These are phyloP conservation scores for Hypomyces perniciosus DNA, from an alignment of 2,329 filamentous ascomycete species.

Conservation along the genomic window DNA sequence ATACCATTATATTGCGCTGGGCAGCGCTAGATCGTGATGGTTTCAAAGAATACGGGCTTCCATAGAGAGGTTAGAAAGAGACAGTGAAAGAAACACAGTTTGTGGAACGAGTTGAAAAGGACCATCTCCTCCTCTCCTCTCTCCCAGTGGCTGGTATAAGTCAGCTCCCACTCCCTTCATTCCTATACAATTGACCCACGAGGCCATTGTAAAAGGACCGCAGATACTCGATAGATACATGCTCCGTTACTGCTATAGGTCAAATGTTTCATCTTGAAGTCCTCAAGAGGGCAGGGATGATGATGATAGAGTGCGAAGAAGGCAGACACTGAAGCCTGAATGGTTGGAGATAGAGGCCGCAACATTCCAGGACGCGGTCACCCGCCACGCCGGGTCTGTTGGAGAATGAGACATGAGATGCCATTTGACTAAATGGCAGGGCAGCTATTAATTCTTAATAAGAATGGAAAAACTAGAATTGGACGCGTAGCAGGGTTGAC, in stretches of 20 bases:
- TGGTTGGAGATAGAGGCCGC: constrained; percentile 10
- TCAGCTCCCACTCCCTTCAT: constrained; percentile 29
- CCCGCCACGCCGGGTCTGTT: neutral
- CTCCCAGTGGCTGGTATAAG: constrained; percentile 25
- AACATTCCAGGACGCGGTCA: constrained; percentile 24
- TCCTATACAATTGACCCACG: constrained; percentile 24
- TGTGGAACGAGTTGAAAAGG: constrained; percentile 12
- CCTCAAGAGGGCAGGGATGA: neutral
- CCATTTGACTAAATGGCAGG: constrained; percentile 5
- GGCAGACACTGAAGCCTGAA: constrained; percentile 8
- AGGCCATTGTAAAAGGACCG: constrained; percentile 18
- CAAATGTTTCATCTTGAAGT: constrained; percentile 24
- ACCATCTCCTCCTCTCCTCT: constrained; percentile 19
- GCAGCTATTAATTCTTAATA: neutral
- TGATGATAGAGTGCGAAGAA: constrained; percentile 7
- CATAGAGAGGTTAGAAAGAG: constrained; percentile 9
- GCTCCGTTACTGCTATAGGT: constrained; percentile 27
- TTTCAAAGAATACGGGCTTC: constrained; percentile 13
- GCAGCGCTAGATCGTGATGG: constrained; percentile 18
- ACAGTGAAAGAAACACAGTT: constrained; percentile 3
- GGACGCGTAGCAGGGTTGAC: neutral
- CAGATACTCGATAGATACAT: constrained; percentile 13
- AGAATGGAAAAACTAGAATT: constrained; percentile 1
- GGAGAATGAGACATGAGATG: constrained; percentile 17
- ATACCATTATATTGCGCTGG: constrained; percentile 18